These are phyloP conservation scores for Hyaloscypha finlandica DNA, from an alignment of 495 filamentous ascomycete genomes.

Conservation along the genomic window DNA sequence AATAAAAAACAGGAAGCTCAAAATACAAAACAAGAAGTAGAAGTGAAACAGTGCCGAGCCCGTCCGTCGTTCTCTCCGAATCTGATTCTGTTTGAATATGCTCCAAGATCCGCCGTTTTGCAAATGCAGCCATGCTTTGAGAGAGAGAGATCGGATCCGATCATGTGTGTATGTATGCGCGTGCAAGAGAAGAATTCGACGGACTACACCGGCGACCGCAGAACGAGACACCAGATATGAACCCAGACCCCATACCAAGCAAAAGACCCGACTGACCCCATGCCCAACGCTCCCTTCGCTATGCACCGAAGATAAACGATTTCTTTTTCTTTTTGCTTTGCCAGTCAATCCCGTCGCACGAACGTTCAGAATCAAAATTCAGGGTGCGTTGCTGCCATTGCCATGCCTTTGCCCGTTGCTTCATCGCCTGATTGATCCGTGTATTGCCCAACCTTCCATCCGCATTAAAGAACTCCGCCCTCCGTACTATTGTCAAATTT, in stretches of 20 bases:
- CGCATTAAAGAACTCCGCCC: constrained; percentile 34
- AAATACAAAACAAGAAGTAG: constrained; percentile 39
- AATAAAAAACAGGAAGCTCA: constrained; percentile 34
- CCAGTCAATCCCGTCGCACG: constrained; percentile 9
- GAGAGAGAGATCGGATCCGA: too few species aligned
- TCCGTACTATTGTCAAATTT: constrained; percentile 25
- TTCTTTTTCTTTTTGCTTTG: constrained; percentile 20
- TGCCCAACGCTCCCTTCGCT: constrained; percentile 59
- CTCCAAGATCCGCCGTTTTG: neutral
- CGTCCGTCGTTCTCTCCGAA: constrained; percentile 1
- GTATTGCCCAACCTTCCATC: constrained; percentile 28
- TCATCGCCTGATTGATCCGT: constrained; percentile 11
- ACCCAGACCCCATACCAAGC: constrained; percentile 48
- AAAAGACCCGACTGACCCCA: constrained; percentile 61
- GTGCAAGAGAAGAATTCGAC: constrained; percentile 1
- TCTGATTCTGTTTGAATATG: neutral
- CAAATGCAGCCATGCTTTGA: neutral
- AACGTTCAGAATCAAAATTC: constrained; percentile 17
- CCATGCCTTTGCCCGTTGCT: constrained; percentile 9
- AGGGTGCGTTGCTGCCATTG: constrained; percentile 12
- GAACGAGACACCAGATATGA: constrained; percentile 46
- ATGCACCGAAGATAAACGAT: constrained; percentile 46
- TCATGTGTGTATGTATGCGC: neutral
- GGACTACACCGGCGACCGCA: constrained; percentile 18
- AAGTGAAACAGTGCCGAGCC: constrained; percentile 24